phyloP scores from a whole-genome alignment of 1,139 yeast species.

The Kazachstania sp. region DNA sequence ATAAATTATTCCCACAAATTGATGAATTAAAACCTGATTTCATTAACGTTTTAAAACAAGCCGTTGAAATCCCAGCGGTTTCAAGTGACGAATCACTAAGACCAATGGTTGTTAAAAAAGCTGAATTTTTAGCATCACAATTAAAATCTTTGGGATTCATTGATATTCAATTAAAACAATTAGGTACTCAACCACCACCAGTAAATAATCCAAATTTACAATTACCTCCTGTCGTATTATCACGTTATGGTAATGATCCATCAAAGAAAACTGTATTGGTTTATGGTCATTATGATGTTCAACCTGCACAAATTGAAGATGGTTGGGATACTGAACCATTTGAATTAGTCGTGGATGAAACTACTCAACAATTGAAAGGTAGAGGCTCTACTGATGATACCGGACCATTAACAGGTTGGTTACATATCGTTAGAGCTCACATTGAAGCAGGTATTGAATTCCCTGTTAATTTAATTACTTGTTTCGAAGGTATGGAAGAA shows the following conservation, averaged over 20 bases:
- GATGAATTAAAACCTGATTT: constrained; percentile 64
- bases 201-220: constrained; percentile 54
- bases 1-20: constrained; percentile 43
- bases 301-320: constrained; percentile 86
- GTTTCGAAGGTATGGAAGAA: constrained; percentile 99
- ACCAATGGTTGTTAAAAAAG: constrained; percentile 80
- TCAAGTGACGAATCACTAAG: constrained; percentile 83
- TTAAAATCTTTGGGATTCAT: constrained; percentile 63
- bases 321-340: constrained; percentile 97
- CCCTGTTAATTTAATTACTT: constrained; percentile 85
- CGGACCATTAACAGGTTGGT: constrained; percentile 98
- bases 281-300: constrained; percentile 97
- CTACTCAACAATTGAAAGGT: constrained; percentile 57
- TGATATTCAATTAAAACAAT: constrained; percentile 71
- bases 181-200: constrained; percentile 88
- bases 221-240: constrained; percentile 89
- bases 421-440: constrained; percentile 87
- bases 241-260: constrained; percentile 76
- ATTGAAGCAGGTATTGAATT: constrained; percentile 72
- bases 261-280: constrained; percentile 77
- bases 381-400: constrained; percentile 97
- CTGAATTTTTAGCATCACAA: constrained; percentile 66
- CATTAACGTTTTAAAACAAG: constrained; percentile 60
- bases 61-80: constrained; percentile 90
- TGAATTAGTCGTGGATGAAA: constrained; percentile 47